Evolutionary conservation across 169 alveolate species (phyloP).

Genomic region (Plasmodium sp.): DNA sequence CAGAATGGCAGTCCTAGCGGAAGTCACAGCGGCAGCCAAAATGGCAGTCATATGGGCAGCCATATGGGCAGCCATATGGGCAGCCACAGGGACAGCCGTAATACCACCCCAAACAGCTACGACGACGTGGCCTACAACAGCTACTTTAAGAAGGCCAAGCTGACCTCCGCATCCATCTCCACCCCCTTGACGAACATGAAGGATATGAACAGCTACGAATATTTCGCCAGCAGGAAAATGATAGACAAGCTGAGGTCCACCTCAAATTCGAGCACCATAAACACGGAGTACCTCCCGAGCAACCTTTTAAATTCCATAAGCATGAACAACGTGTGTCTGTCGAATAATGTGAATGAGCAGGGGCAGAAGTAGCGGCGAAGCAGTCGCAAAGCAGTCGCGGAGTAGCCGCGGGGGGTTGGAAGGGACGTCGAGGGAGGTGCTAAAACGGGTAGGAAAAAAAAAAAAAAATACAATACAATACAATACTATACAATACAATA

Average conservation of each 20-base stretch:
- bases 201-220: constrained; percentile 26
- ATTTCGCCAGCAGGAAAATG: constrained; percentile 22
- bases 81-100: neutral
- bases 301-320: constrained; percentile 34
- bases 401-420: neutral
- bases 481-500: neutral
- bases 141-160: neutral
- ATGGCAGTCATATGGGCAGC: neutral
- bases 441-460: neutral
- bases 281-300: constrained; percentile 44
- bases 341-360: constrained; percentile 31
- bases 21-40: neutral
- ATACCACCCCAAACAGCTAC: neutral
- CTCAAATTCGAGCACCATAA: constrained; percentile 53
- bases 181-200: neutral
- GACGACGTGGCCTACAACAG: neutral
- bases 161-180: neutral
- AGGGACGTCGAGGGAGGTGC: neutral
- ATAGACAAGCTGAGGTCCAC: constrained; percentile 31
- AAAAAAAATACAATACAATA: neutral
- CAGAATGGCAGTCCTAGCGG: neutral
- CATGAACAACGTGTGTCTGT: constrained; percentile 11
- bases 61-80: neutral
- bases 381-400: no score
- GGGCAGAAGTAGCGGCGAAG: neutral